Evolutionary conservation across 768 basidiomycete genomes (phyloP), one percentile per base, ranked within the genome.

Genomic region (Naganishia randhawae): DNA sequence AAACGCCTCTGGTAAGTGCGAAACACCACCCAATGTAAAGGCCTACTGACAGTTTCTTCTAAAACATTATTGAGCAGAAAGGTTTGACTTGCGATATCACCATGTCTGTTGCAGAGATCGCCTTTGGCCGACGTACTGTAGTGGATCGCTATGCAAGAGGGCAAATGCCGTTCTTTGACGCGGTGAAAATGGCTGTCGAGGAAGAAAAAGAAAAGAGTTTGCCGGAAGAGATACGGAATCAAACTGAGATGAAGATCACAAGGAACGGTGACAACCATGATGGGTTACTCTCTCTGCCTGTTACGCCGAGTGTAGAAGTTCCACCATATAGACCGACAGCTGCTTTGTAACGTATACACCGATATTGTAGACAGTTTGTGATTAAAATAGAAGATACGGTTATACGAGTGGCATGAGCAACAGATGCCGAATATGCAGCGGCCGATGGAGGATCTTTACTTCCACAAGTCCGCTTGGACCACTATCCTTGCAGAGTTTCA

Each of bases 71-170:
- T 19, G 65, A 66, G 53, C 63, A 71, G 66, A 64, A 71, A 63
- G 66, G 70, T 11, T 35, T 68, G 32, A 67, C 66, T 0, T 83
- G 89, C 1, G 89, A 91, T 71, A 89, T 94, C 16, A 80, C 94
- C 62, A 87, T 89, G 32, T 83, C 85, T 69, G 83, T 85, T 6
- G 89, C 90, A 0, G 83, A 87, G 65, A 82, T 91, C 62, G 88
- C 87, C 0, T 92, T 85, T 71, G 83, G 77, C 14, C 79, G 75
- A 35, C 53, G 78, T 11, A 79, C 88, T 0, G 74, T 77, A 4
- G 91, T 85, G 70, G 84, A 84, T 39, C 84, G 85, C 16, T 86
- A 84, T 76, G 87, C 89, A 19, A 81, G 83, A 0, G 83, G 82
- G 2, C 89, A 87, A 74, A 52, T 69, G 71, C 72, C 75, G 10